Evolutionary conservation across 495 filamentous ascomycete species (phyloP), one percentile per base, ranked within the genome.

Genomic region (Neurospora africana): DNA sequence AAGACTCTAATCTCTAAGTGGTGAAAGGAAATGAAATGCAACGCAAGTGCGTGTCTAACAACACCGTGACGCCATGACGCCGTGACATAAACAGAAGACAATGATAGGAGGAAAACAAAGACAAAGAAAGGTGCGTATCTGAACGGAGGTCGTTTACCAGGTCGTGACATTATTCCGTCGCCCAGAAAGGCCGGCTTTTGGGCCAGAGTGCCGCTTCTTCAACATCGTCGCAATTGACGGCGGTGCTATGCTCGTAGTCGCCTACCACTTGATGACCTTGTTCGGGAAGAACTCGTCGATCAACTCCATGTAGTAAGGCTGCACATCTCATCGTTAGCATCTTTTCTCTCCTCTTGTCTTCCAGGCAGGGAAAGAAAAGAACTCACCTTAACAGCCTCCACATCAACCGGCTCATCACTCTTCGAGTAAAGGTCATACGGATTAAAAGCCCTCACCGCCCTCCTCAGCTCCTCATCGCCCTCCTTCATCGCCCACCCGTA

Each of bases 381-480:
- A 37, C 77, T 75, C 72, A 87, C 86, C 86, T 92, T 93, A 23
- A 94, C 80, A 75, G 90, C 88, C 77, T 92, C 92, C 1, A 90
- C 87, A 41, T 84, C 89, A 5, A 92, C 92, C 40, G 93, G 83
- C 10, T 88, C 90, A 75, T 97, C 93, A 72, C 90, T 94, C 89
- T 97, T 97, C 80, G 91, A 94, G 81, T 97, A 97, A 70, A 97
- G 73, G 78, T 97, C 93, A 73, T 96, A 97, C 4, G 92, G 92
- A 72, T 96, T 97, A 79, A 97, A 97, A 8, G 91, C 93, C 81
- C 86, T 86, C 36, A 95, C 93, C 36, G 92, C 92, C 72, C 87
- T 87, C 76, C 95, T 78, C 90, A 96, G 91, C 72, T 86, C 85
- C 80, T 89, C 83, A 76, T 97, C 93, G 69, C 92, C 88, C 43